phyloP scores from a whole-genome alignment of 306 rosid species.

The Corylus heterophylla region DNA sequence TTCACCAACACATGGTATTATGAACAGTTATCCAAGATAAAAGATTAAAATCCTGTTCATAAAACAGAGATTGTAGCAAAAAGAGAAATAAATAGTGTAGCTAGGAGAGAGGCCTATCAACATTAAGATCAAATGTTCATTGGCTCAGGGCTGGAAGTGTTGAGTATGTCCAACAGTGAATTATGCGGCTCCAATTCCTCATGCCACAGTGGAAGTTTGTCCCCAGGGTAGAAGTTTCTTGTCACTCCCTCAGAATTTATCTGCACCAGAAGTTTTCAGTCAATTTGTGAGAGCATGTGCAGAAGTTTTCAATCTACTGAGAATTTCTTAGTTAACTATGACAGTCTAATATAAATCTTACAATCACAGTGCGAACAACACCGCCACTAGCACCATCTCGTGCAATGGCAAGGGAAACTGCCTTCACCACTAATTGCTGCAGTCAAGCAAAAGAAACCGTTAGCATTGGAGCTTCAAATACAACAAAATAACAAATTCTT shows the following conservation, averaged over 20 bases:
- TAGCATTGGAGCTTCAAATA: constrained; percentile 12
- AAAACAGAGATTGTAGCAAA: constrained; percentile 3
- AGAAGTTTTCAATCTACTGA: no score
- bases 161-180: constrained; percentile 74
- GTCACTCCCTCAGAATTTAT: constrained; percentile 92
- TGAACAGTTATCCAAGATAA: neutral
- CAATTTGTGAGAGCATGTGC: neutral
- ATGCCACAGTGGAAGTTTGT: constrained; percentile 84
- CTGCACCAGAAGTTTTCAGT: constrained; percentile 38
- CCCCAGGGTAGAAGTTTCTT: constrained; percentile 76
- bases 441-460: constrained; percentile 10
- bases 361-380: constrained; percentile 90
- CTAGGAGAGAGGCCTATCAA: constrained; percentile 13
- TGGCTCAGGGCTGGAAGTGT: constrained; percentile 61
- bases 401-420: constrained; percentile 96
- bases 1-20: constrained; percentile 23
- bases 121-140: constrained; percentile 56
- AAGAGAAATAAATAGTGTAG: constrained; percentile 6
- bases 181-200: constrained; percentile 85
- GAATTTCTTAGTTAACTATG: no score
- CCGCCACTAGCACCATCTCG: constrained; percentile 99
- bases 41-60: constrained; percentile 2
- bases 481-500: neutral
- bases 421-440: constrained; percentile 87
- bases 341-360: constrained; percentile 35